Evolutionary conservation across 495 filamentous ascomycete species (phyloP).

Genomic region (Mycothermus thermophilus): DNA sequence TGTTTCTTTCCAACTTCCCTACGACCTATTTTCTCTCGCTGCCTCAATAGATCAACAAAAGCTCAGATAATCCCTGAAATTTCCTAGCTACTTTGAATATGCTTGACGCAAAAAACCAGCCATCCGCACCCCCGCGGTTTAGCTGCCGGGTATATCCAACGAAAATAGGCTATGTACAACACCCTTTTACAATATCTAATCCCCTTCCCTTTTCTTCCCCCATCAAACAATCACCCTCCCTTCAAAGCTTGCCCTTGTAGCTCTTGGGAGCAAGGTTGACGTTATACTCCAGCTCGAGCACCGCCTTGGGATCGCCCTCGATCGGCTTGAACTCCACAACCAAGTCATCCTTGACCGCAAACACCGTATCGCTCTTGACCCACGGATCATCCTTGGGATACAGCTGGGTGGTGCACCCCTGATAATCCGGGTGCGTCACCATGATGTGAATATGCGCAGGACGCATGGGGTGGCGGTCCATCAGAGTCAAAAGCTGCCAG

Average conservation of each 20-base stretch:
- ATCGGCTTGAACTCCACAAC: conserved; percentile 57
- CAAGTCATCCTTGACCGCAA: conserved; percentile 67
- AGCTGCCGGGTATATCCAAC: no score
- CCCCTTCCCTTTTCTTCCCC: no score
- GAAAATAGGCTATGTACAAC: no score
- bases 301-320: conserved; percentile 47
- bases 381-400: conserved; percentile 60
- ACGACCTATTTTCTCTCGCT: no score
- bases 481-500: conserved; percentile 49
- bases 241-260: conserved; percentile 33
- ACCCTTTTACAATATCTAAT: no score
- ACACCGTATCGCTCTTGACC: conserved; percentile 58
- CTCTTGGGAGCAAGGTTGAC: conserved; percentile 41
- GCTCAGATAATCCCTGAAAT: no score
- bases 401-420: conserved; percentile 63
- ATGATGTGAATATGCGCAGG: conserved; percentile 81
- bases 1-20: no score
- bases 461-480: conserved; percentile 73
- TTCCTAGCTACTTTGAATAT: no score
- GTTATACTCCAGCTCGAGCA: conserved; percentile 56
- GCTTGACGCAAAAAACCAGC: no score
- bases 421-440: conserved; percentile 40
- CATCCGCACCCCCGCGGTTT: no score
- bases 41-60: no score
- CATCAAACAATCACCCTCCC: no score